Percentiles rank a stretch among this genome's conserved stretches.
Conservation (phyloP, 2,329 filamentous ascomycete genomes). For the Lithohypha guttulata region DNA sequence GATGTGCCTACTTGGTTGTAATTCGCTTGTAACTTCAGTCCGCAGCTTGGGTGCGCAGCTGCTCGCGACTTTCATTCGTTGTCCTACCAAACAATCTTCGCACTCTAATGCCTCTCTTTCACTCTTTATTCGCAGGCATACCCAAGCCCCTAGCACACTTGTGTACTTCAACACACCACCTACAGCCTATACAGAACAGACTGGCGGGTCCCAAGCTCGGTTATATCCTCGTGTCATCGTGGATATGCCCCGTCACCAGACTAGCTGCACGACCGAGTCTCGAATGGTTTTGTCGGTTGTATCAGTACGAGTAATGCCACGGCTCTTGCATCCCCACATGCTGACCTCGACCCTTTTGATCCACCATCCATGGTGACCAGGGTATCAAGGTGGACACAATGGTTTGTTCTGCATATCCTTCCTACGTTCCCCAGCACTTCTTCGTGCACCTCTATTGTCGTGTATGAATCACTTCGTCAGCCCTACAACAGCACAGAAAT, state of each 20-base stretch:
- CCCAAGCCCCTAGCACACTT: neutral
- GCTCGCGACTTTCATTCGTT: conserved; percentile 4
- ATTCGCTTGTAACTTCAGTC: neutral
- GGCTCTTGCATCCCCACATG: neutral
- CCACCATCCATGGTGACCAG: conserved; percentile 3
- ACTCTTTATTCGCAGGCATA: conserved; percentile 3
- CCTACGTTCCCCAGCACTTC: conserved; percentile 6
- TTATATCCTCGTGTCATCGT: conserved; percentile 1
- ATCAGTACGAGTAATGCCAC: conserved; percentile 7
- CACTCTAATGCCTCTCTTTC: conserved; percentile 6
- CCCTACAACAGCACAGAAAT: conserved; percentile 3
- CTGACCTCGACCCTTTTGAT: neutral
- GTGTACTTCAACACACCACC: neutral
- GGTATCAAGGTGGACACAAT: conserved; percentile 6
- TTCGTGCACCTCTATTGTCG: conserved; percentile 3
- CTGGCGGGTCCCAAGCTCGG: neutral
- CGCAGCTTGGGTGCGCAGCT: neutral
- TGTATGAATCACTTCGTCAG: neutral
- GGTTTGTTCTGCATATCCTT: neutral
- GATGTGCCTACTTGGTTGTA: conserved; percentile 2
- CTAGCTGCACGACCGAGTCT: conserved; percentile 9
- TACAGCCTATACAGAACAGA: neutral
- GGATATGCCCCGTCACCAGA: neutral
- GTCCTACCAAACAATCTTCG: conserved; percentile 3
- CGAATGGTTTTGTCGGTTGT: conserved; percentile 9